Percentiles rank a stretch among this genome's conserved stretches.
Evolutionary conservation across 169 alveolate genomes (phyloP).

Genomic region (Eimeria acervulina): DNA sequence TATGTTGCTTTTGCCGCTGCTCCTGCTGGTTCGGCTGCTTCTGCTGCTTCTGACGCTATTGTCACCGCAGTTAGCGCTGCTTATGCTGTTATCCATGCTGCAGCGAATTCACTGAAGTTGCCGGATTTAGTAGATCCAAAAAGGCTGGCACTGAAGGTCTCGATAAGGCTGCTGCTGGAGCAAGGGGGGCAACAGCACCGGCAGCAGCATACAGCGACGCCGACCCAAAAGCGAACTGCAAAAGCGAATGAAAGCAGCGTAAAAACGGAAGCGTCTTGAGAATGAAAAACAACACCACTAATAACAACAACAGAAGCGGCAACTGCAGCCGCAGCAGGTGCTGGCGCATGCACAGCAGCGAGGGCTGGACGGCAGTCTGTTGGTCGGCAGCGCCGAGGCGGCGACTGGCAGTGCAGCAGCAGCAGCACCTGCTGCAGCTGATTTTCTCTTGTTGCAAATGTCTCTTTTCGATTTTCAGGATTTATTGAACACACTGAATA

Average conservation of each 20-base stretch:
- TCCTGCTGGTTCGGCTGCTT: background rate
- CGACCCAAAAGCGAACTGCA: background rate
- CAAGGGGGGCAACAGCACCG: background rate
- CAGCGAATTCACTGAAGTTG: background rate
- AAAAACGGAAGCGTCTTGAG: background rate
- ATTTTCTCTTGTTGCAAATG: background rate
- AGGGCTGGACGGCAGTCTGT: slow-evolving; percentile 6
- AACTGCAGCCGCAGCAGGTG: background rate
- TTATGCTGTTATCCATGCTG: background rate
- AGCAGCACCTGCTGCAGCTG: slow-evolving; percentile 22
- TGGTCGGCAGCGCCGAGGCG: slow-evolving; percentile 45
- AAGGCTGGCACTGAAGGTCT: background rate
- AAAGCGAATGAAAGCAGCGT: background rate
- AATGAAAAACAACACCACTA: background rate
- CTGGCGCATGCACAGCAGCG: slow-evolving; percentile 20
- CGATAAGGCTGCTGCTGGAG: background rate
- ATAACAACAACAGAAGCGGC: background rate
- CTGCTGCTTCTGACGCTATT: background rate
- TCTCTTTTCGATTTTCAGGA: background rate
- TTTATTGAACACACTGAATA: background rate
- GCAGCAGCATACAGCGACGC: background rate
- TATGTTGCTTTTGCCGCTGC: background rate
- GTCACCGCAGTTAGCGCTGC: background rate
- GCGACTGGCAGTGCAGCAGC: background rate
- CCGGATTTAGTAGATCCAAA: background rate